Conservation (phyloP, 78 protist genomes). For the Dictyostelium firmibasis region DNA sequence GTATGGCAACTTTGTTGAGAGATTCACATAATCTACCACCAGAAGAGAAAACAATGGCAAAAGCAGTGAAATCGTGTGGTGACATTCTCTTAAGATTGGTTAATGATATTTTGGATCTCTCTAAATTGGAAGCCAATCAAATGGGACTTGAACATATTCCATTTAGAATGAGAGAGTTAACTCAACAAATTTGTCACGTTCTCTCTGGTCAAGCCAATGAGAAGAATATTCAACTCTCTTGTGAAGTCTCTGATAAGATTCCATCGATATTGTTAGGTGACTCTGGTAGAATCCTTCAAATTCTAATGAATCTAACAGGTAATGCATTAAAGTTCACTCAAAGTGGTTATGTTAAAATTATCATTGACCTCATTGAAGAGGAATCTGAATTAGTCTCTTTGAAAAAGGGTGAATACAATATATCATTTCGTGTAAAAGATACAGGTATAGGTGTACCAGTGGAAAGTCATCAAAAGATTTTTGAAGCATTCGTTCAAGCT, state of each 20-base stretch:
- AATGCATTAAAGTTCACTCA: slow-evolving; percentile 86
- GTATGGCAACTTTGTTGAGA: slow-evolving; percentile 58
- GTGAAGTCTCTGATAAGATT: slow-evolving; percentile 35
- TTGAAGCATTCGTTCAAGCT: slow-evolving; percentile 84
- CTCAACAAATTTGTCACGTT: slow-evolving; percentile 75
- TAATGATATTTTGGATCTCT: slow-evolving; percentile 84
- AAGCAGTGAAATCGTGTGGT: slow-evolving; percentile 71
- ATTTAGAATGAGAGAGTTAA: slow-evolving; percentile 37
- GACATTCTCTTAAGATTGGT: slow-evolving; percentile 68
- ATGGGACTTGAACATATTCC: slow-evolving; percentile 64
- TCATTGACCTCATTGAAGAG: slow-evolving; percentile 65
- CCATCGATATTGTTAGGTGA: slow-evolving; percentile 62
- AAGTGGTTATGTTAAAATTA: slow-evolving; percentile 55
- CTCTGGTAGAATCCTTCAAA: slow-evolving; percentile 75
- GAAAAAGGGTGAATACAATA: slow-evolving; percentile 31
- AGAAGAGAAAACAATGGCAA: slow-evolving; percentile 72
- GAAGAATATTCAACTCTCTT: slow-evolving; percentile 12
- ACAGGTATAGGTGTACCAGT: slow-evolving; percentile 85
- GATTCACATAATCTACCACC: slow-evolving; percentile 27
- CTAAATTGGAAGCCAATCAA: slow-evolving; percentile 82
- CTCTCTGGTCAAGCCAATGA: slow-evolving; percentile 59
- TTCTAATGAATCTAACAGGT: slow-evolving; percentile 79
- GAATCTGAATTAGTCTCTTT: slow-evolving; percentile 25
- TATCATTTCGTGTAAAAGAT: slow-evolving; percentile 68
- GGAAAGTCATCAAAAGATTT: slow-evolving; percentile 72